phyloP scores from a whole-genome alignment of 768 basidiomycete genomes.

The Lentinula boryana region DNA sequence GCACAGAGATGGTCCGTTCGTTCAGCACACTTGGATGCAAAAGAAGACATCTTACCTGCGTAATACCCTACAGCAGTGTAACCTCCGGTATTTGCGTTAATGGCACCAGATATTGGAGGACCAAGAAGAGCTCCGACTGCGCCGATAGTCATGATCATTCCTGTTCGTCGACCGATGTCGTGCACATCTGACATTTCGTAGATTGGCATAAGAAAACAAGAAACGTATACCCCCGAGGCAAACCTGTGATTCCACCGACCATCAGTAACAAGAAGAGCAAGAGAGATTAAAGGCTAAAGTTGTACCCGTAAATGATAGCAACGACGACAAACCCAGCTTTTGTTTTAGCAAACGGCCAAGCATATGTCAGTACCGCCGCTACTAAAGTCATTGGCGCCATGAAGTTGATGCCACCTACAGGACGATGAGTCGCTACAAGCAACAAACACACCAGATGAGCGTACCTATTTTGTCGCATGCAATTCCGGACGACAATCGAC shows the following conservation, averaged over 20 bases:
- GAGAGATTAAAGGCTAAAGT: not conserved
- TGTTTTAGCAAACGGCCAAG: conserved; percentile 61
- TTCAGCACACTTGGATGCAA: not conserved
- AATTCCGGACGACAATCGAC: conserved; percentile 47
- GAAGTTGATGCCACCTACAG: conserved; percentile 58
- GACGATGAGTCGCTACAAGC: not conserved
- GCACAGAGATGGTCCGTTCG: not conserved
- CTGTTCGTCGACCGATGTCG: conserved; percentile 53
- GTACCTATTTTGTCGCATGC: conserved; percentile 50
- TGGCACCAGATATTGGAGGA: conserved; percentile 60
- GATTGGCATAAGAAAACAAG: conserved; percentile 39
- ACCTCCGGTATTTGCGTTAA: conserved; percentile 37
- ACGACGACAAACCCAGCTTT: conserved; percentile 28
- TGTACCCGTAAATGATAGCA: conserved; percentile 4
- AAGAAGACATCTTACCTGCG: conserved; percentile 28
- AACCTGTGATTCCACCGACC: conserved; percentile 23
- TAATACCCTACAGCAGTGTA: conserved; percentile 44
- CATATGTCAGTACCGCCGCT: conserved; percentile 55
- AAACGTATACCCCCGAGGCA: conserved; percentile 43
- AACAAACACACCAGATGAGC: conserved; percentile 8
- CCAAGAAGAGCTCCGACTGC: conserved; percentile 53
- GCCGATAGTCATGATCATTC: conserved; percentile 46
- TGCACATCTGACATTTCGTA: conserved; percentile 43
- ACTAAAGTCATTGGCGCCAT: conserved; percentile 57
- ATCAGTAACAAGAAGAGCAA: not conserved